Conservation (phyloP, 495 filamentous ascomycete genomes). For the Penicillium daleae region DNA sequence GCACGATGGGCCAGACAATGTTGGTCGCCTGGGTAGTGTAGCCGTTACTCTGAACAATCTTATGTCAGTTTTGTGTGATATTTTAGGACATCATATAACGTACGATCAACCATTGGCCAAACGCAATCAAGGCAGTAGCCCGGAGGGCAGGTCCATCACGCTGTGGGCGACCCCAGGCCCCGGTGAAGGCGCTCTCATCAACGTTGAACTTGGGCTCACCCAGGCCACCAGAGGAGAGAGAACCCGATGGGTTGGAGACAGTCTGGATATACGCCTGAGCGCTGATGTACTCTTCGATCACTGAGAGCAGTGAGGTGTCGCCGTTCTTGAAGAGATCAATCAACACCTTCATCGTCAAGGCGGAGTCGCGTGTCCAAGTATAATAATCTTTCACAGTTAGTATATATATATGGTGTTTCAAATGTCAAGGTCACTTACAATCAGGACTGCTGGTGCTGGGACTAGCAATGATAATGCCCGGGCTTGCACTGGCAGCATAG, state of each 20-base stretch:
- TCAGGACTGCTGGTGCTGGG: constrained; percentile 61
- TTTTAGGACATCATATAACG: neutral
- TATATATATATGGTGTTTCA: constrained; percentile 14
- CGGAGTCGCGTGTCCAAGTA: constrained; percentile 76
- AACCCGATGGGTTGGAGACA: constrained; percentile 63
- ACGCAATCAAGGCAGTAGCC: constrained; percentile 60
- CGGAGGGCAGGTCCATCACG: constrained; percentile 71
- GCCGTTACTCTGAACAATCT: constrained; percentile 27
- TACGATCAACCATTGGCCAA: constrained; percentile 43
- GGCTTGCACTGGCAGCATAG: constrained; percentile 45
- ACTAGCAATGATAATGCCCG: constrained; percentile 64
- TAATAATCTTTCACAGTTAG: constrained; percentile 45
- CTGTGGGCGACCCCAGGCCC: constrained; percentile 72
- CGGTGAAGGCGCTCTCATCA: constrained; percentile 63
- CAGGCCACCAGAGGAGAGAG: constrained; percentile 51
- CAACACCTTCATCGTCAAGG: constrained; percentile 63
- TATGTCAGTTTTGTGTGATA: neutral
- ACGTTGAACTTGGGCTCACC: constrained; percentile 56
- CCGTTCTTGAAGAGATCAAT: constrained; percentile 61
- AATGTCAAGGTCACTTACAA: constrained; percentile 59
- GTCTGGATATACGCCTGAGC: constrained; percentile 64
- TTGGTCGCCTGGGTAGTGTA: constrained; percentile 33
- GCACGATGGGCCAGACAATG: constrained; percentile 63
- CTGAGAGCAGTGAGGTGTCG: constrained; percentile 54
- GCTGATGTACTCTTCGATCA: constrained; percentile 60